Percentiles rank a stretch among this genome's conserved stretches.
Conservation (phyloP, 1,284 basidiomycete species). For the Pterulicium gracile region DNA sequence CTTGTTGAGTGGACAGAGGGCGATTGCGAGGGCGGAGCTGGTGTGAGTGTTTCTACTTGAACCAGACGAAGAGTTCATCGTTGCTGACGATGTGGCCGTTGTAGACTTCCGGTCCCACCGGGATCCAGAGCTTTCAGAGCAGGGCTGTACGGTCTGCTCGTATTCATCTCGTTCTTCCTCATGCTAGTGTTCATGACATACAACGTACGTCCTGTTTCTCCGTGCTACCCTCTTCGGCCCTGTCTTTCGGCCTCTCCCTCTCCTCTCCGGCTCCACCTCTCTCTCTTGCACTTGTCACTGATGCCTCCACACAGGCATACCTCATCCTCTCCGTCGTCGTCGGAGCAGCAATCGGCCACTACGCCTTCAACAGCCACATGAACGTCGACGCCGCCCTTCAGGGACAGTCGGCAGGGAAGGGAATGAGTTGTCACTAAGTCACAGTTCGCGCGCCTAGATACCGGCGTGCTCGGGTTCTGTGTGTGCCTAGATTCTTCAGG, state of each 20-base stretch:
- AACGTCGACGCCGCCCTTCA: slow-evolving; percentile 45
- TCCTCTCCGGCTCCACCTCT: too few relatives aligned
- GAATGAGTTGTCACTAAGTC: slow-evolving; percentile 45
- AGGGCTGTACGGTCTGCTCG: slow-evolving; percentile 49
- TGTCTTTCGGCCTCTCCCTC: too few relatives aligned
- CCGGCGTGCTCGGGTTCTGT: too few relatives aligned
- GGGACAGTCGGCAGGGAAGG: slow-evolving; percentile 35
- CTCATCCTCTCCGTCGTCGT: slow-evolving; percentile 63
- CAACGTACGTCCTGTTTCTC: slow-evolving; percentile 35
- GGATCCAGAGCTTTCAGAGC: slow-evolving; percentile 47
- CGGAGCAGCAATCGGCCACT: slow-evolving; percentile 67
- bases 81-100: too few relatives aligned
- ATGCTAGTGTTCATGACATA: slow-evolving; percentile 88
- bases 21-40: slow-evolving; percentile 20
- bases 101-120: slow-evolving; percentile 37
- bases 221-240: slow-evolving; percentile 11
- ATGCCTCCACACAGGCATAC: slow-evolving; percentile 46
- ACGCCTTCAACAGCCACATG: slow-evolving; percentile 49
- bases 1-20: slow-evolving; percentile 38
- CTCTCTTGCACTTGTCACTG: slow-evolving; percentile 4
- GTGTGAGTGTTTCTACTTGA: slow-evolving; percentile 33
- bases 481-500: too few relatives aligned
- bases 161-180: slow-evolving; percentile 75
- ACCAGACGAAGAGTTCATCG: too few relatives aligned
- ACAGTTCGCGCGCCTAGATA: too few relatives aligned